These are phyloP conservation scores for Citrus mangshanensis DNA, from an alignment of 345 rosid species.

Conservation along the genomic window DNA sequence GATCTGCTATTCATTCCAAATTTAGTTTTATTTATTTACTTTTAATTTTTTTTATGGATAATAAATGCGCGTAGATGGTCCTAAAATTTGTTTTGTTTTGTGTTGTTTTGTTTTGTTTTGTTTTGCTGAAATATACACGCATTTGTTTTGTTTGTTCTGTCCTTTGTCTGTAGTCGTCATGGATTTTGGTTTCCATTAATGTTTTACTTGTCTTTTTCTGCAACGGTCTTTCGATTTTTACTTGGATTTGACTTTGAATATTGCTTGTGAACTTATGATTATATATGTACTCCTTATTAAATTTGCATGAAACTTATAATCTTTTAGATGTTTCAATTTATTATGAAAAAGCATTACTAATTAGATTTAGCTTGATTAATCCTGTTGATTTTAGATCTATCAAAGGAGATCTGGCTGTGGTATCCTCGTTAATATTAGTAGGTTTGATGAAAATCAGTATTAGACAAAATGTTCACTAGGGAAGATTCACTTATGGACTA, in stretches of 20 bases:
- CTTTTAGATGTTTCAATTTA: background rate
- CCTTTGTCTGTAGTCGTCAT: background rate
- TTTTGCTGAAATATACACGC: background rate
- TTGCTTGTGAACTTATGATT: background rate
- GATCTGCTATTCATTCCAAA: constrained; percentile 31
- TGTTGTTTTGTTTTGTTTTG: background rate
- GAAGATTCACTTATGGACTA: background rate
- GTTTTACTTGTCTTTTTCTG: background rate
- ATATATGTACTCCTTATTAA: background rate
- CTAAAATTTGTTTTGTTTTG: background rate
- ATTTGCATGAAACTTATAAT: background rate
- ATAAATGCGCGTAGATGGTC: background rate
- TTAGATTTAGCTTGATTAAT: background rate
- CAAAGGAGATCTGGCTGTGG: background rate
- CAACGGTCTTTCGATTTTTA: background rate
- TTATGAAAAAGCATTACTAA: background rate
- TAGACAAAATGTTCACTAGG: background rate
- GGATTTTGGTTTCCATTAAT: background rate
- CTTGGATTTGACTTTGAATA: background rate
- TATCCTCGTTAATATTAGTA: background rate
- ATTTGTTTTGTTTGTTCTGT: background rate
- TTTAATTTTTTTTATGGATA: background rate
- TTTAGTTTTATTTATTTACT: background rate
- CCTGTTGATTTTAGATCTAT: background rate
- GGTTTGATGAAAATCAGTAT: background rate